Conservation (phyloP, 805 yeast species). For the Candida dendrica region DNA sequence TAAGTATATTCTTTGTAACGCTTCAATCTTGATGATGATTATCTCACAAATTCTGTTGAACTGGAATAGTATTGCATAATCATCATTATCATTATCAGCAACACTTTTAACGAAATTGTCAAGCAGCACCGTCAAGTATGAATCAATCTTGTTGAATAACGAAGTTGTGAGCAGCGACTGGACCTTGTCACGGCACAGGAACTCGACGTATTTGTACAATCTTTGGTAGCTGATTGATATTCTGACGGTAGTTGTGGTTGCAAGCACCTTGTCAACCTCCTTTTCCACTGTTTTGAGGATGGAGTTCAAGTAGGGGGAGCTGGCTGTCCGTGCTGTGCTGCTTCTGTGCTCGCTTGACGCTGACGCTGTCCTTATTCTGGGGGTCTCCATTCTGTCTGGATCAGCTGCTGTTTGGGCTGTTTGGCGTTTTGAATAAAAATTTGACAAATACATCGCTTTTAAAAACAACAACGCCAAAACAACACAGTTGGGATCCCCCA, state of each 20-base stretch:
- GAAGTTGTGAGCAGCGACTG: slow-evolving; percentile 11
- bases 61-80: not conserved
- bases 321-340: not conserved
- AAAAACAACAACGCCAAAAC: too few species aligned
- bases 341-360: not conserved
- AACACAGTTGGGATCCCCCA: too few species aligned
- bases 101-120: not conserved
- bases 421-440: too few species aligned
- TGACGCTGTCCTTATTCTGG: not conserved
- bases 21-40: slow-evolving; percentile 3
- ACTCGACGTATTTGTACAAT: slow-evolving; percentile 19
- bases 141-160: not conserved
- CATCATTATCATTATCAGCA: not conserved
- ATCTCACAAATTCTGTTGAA: slow-evolving; percentile 6
- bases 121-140: not conserved
- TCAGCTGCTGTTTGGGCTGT: not conserved
- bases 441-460: too few species aligned
- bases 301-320: not conserved
- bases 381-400: not conserved
- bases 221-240: slow-evolving; percentile 1
- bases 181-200: slow-evolving; percentile 15
- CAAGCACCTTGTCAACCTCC: slow-evolving; percentile 1
- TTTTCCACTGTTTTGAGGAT: not conserved
- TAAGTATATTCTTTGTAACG: slow-evolving; percentile 10
- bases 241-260: not conserved